Evolutionary conservation across 2,329 filamentous ascomycete genomes (phyloP).

Genomic region (Colletotrichum eleusines): DNA sequence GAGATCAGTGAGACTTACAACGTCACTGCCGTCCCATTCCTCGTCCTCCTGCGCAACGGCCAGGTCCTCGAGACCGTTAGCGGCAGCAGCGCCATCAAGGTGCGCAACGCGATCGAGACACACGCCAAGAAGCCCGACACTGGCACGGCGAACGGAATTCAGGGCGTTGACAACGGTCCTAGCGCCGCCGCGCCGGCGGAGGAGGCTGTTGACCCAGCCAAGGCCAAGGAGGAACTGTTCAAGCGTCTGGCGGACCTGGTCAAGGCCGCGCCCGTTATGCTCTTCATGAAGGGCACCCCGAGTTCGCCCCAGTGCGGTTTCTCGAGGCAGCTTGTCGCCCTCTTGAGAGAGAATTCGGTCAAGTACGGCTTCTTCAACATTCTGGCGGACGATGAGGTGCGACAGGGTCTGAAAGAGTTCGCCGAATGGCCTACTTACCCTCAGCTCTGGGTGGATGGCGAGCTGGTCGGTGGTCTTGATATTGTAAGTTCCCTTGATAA

Average conservation of each 20-base stretch:
- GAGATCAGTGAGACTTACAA: conserved; percentile 94
- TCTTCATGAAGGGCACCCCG: conserved; percentile 98
- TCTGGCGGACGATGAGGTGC: conserved; percentile 94
- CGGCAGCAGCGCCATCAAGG: conserved; percentile 88
- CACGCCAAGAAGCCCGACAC: conserved; percentile 70
- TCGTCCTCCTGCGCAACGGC: conserved; percentile 83
- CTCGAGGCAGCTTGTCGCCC: conserved; percentile 86
- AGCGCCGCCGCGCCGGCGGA: conserved; percentile 38
- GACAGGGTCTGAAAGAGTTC: conserved; percentile 95
- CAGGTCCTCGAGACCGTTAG: conserved; percentile 86
- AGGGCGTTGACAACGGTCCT: conserved; percentile 45
- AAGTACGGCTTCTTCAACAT: conserved; percentile 99
- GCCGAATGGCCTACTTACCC: conserved; percentile 99
- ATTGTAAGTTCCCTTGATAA: conserved; percentile 76
- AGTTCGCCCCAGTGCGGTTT: conserved; percentile 92
- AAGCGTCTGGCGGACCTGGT: conserved; percentile 86
- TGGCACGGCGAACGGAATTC: conserved; percentile 53
- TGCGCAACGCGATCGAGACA: conserved; percentile 86
- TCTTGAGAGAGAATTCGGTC: conserved; percentile 89
- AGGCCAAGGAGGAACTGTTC: conserved; percentile 86
- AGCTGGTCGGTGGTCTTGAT: conserved; percentile 92
- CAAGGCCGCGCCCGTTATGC: conserved; percentile 96
- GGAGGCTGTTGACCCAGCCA: conserved; percentile 55
- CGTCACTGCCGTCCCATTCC: conserved; percentile 92
- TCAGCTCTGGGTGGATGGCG: conserved; percentile 91